A percentile compares a stretch with the other conserved stretches of the same genome.
These are phyloP conservation scores for Penstemon eatonii DNA, from an alignment of 257 asterid genomes.

Conservation along the genomic window DNA sequence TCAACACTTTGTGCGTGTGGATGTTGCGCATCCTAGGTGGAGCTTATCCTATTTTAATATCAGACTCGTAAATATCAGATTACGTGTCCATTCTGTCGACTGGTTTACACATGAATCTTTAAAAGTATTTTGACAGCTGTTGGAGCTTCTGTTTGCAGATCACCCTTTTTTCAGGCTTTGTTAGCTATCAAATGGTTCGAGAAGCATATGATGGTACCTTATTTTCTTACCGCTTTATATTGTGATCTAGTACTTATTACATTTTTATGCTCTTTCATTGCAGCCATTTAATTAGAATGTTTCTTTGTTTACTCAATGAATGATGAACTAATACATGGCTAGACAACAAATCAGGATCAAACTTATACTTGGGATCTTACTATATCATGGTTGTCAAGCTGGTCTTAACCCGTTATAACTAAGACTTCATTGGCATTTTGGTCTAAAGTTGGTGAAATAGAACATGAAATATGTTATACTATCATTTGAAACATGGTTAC, in stretches of 20 bases:
- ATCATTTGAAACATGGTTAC: neutral
- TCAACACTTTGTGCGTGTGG: neutral
- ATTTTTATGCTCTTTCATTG: slow-evolving; percentile 6
- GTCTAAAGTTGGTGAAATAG: neutral
- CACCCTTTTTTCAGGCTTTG: slow-evolving; percentile 94
- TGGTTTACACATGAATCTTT: slow-evolving; percentile 2
- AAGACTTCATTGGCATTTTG: slow-evolving; percentile 3
- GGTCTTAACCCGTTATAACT: neutral
- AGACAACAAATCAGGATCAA: slow-evolving; percentile 6
- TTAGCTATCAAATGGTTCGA: slow-evolving; percentile 97
- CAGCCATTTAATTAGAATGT: slow-evolving; percentile 6
- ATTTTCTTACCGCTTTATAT: slow-evolving; percentile 2
- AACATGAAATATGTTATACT: neutral
- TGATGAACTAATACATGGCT: slow-evolving; percentile 16
- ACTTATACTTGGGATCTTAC: slow-evolving; percentile 11
- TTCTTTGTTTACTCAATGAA: neutral
- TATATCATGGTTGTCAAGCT: slow-evolving; percentile 9
- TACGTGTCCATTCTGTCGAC: neutral
- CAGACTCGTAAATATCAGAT: neutral
- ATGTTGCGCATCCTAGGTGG: neutral
- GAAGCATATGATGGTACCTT: slow-evolving; percentile 93
- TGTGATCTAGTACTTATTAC: slow-evolving; percentile 9
- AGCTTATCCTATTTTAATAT: neutral
- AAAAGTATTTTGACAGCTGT: slow-evolving; percentile 21
- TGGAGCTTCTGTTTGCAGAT: slow-evolving; percentile 53